Evolutionary conservation across 2,329 filamentous ascomycete genomes (phyloP), one percentile per base, ranked within the genome.

Genomic region (Penicillium hesseltinei): DNA sequence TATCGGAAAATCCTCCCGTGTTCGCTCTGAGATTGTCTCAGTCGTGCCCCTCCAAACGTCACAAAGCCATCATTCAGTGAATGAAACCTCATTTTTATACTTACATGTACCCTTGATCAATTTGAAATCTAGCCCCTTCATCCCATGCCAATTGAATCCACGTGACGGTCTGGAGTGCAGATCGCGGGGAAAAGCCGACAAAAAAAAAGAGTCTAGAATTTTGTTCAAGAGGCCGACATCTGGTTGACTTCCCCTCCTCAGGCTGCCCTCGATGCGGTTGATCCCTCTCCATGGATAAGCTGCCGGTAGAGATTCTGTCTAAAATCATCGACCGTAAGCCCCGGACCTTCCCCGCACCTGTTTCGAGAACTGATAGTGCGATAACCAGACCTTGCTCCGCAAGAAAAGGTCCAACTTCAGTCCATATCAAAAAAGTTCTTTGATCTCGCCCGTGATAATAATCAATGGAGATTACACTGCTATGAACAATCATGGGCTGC

Each of bases 391-490:
- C 82, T 92, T 61, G 79, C 84, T n/a, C 81, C 86, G 17, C 68
- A 71, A 42, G 84, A 91, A 62, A 81, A 92, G 58, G 84, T 88
- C 56, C 81, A 75, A 54, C 77, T 93, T 35, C 90, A 92, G 74
- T 81, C 83, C 21, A 84, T 91, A 13, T 93, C 86, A 27, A 84
- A 80, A 61, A 81, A 80, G 44, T 84, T 93, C 57, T 81, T 87
- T 29, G 74, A 78, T 31, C 78, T 94, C 42, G 88, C 85, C 39
- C 86, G 91, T 56, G 91, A 96, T 70, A 84, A 89, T 66, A 82
- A 80, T 39, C 78, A 93, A 36, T 97, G 92, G 92, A 88, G 88
- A 60, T 76, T 81, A 3, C 81, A 87, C 69, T 92, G 89, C 71
- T 91, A 94, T 71, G 81, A 87, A 36, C 79, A 86, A 57, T 93